Evolutionary conservation across 306 rosid species (phyloP).

Genomic region (Prunus campanulata): DNA sequence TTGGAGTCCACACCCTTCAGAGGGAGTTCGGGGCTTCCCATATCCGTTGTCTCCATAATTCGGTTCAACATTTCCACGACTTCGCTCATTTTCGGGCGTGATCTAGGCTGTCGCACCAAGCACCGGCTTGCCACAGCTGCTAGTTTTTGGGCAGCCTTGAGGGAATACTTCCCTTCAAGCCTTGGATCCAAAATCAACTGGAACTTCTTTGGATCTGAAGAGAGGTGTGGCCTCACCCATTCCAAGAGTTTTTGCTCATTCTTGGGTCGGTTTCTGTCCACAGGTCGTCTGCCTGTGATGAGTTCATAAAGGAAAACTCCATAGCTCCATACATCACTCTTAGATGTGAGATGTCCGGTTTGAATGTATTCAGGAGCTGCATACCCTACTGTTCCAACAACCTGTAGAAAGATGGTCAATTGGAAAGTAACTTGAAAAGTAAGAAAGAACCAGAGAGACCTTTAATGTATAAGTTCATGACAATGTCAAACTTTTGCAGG

Average conservation of each 20-base stretch:
- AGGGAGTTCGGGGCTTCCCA: slow-evolving; percentile 37
- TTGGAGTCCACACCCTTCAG: slow-evolving; percentile 14
- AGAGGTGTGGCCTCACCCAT: slow-evolving; percentile 51
- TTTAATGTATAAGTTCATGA: neutral
- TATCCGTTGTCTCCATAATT: slow-evolving; percentile 28
- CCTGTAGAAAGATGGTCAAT: slow-evolving; percentile 29
- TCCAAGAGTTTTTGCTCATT: slow-evolving; percentile 53
- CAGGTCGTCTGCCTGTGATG: slow-evolving; percentile 61
- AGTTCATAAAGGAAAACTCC: slow-evolving; percentile 61
- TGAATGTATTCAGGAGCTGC: slow-evolving; percentile 70
- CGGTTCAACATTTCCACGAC: slow-evolving; percentile 39
- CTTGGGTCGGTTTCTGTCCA: slow-evolving; percentile 56
- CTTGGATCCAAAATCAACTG: slow-evolving; percentile 49
- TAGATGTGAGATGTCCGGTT: slow-evolving; percentile 55
- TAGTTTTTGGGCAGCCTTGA: slow-evolving; percentile 47
- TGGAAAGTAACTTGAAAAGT: neutral
- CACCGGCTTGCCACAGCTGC: slow-evolving; percentile 54
- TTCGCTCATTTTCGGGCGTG: slow-evolving; percentile 61
- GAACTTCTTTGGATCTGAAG: slow-evolving; percentile 38
- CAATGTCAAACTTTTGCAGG: neutral
- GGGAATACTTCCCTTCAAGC: slow-evolving; percentile 48
- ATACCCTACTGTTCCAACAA: slow-evolving; percentile 62
- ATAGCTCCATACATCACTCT: slow-evolving; percentile 60
- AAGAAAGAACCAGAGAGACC: neutral
- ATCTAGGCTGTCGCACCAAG: slow-evolving; percentile 40